These are phyloP conservation scores for Mycena vulgaris DNA, from an alignment of 768 basidiomycete species.

Conservation along the genomic window DNA sequence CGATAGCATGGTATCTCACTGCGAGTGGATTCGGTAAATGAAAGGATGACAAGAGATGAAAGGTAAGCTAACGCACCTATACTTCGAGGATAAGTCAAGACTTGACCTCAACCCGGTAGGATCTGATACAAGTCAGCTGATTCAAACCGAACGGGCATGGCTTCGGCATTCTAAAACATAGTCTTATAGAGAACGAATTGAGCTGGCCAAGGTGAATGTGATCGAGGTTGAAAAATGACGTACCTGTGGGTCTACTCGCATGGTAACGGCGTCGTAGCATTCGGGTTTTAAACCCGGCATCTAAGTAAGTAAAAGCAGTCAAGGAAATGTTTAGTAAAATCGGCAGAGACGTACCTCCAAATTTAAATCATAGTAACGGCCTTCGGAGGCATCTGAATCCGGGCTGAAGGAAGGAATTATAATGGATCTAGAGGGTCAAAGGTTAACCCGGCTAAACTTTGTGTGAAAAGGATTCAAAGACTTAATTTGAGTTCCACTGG, in stretches of 20 bases:
- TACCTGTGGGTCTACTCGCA: neutral
- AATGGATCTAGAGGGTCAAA: too few species aligned
- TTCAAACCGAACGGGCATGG: neutral
- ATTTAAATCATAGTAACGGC: neutral
- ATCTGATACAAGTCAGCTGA: conserved; percentile 5
- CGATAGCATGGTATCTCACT: conserved; percentile 3
- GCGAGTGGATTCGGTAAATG: conserved; percentile 6
- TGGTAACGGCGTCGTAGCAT: conserved; percentile 4
- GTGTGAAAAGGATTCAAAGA: too few species aligned
- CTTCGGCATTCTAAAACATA: neutral
- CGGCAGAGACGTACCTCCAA: conserved; percentile 1
- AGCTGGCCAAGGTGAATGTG: neutral
- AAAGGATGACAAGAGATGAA: conserved; percentile 4
- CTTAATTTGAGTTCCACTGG: too few species aligned
- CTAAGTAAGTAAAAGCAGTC: neutral
- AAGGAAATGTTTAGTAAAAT: neutral
- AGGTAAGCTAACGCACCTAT: conserved; percentile 3
- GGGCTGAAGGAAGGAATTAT: too few species aligned
- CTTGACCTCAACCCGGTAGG: neutral
- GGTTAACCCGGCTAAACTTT: too few species aligned
- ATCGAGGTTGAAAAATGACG: neutral
- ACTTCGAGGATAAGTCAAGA: neutral
- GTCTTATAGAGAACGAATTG: neutral
- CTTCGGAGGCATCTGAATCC: too few species aligned
- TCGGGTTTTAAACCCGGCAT: neutral